Conservation (phyloP, 2,329 filamentous ascomycete genomes). For the Colletotrichum higginsianum region DNA sequence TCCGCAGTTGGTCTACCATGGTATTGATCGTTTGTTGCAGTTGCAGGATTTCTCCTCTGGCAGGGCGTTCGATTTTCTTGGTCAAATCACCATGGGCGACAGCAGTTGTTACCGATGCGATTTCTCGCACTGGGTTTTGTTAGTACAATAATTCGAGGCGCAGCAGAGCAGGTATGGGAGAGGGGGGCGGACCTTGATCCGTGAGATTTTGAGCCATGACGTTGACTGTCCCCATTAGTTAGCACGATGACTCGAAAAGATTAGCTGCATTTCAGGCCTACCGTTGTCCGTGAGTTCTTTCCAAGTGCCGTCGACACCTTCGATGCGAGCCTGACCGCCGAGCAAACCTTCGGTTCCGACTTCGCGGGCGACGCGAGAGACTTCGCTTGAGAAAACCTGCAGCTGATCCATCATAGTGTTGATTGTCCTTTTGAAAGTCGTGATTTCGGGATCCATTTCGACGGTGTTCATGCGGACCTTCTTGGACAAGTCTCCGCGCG, state of each 20-base stretch:
- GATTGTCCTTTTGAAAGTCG: constrained; percentile 97
- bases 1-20: constrained; percentile 89
- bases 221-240: constrained; percentile 69
- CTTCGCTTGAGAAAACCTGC: constrained; percentile 96
- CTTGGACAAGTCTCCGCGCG: constrained; percentile 94
- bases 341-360: constrained; percentile 96
- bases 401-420: constrained; percentile 99
- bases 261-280: constrained; percentile 50
- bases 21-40: constrained; percentile 90
- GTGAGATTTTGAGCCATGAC: constrained; percentile 88
- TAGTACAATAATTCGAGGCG: neutral
- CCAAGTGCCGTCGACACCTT: constrained; percentile 96
- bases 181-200: constrained; percentile 71
- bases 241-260: neutral
- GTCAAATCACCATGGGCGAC: constrained; percentile 87
- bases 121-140: constrained; percentile 76
- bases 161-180: neutral
- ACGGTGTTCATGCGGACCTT: constrained; percentile 96
- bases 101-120: constrained; percentile 86
- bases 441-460: constrained; percentile 98
- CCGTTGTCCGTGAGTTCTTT: constrained; percentile 94
- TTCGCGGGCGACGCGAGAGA: constrained; percentile 93
- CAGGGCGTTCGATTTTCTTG: constrained; percentile 86
- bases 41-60: constrained; percentile 85
- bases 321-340: constrained; percentile 93